Conservation (phyloP, 164 flowering plant genomes). For the Nymphaea colorata region DNA sequence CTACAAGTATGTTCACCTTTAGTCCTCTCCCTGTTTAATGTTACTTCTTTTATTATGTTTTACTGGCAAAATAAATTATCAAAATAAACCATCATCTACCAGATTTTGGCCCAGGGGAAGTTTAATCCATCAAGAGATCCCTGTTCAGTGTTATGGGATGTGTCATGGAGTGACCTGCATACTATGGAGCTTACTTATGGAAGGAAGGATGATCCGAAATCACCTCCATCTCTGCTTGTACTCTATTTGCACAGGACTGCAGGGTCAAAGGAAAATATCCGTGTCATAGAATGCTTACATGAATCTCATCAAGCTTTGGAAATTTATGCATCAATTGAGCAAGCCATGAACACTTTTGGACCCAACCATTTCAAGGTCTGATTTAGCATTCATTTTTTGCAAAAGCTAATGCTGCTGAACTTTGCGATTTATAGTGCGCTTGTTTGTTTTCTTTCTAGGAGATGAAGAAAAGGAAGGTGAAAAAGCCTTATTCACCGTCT, state of each 20-base stretch:
- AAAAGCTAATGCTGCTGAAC: not conserved
- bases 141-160: slow-evolving; percentile 92
- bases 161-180: slow-evolving; percentile 64
- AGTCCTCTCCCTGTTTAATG: not conserved
- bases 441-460: slow-evolving; percentile 29
- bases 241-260: slow-evolving; percentile 46
- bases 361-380: slow-evolving; percentile 62
- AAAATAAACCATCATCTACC: slow-evolving; percentile 3
- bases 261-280: slow-evolving; percentile 60
- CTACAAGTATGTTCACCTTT: slow-evolving; percentile 51
- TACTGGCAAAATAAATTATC: not conserved
- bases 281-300: slow-evolving; percentile 59
- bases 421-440: not conserved
- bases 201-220: slow-evolving; percentile 58
- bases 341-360: slow-evolving; percentile 63
- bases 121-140: slow-evolving; percentile 96
- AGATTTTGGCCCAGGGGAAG: slow-evolving; percentile 76
- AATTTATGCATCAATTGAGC: slow-evolving; percentile 65
- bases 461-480: slow-evolving; percentile 45
- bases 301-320: slow-evolving; percentile 71
- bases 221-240: slow-evolving; percentile 61
- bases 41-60: not conserved
- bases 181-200: slow-evolving; percentile 76
- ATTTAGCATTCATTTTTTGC: not conserved
- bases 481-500: slow-evolving; percentile 76